Conservation (phyloP, 331 rosid genomes). For the Arachis monticola region DNA sequence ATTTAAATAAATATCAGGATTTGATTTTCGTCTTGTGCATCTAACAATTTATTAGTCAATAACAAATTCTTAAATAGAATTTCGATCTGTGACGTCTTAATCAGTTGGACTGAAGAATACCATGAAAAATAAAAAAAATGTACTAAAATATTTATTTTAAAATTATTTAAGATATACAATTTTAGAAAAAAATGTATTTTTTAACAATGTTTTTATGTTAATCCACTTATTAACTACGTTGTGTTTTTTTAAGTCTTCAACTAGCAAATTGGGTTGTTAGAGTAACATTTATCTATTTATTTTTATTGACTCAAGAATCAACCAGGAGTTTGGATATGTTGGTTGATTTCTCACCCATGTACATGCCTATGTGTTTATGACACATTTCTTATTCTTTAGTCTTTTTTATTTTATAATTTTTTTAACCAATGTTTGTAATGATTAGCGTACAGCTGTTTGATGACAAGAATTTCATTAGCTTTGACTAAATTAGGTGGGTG, state of each 20-base stretch:
- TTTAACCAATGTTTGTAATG: conserved; percentile 8
- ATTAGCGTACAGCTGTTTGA: conserved; percentile 38
- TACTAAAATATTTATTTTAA: too few species aligned
- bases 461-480: conserved; percentile 33
- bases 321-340: background rate
- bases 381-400: background rate
- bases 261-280: background rate
- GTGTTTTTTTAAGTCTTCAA: conserved; percentile 22
- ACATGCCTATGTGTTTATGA: background rate
- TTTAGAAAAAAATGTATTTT: too few species aligned
- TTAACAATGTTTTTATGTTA: too few species aligned
- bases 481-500: conserved; percentile 28
- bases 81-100: too few species aligned
- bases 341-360: background rate
- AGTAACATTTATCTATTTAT: background rate
- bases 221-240: too few species aligned
- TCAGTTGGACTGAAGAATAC: too few species aligned
- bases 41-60: too few species aligned
- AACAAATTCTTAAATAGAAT: too few species aligned
- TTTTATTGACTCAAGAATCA: background rate
- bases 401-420: background rate
- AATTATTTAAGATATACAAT: too few species aligned
- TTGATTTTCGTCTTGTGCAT: too few species aligned
- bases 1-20: too few species aligned
- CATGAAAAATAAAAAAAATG: too few species aligned